Conservation (phyloP, 164 flowering plant species). For the Vitis labrusca region DNA sequence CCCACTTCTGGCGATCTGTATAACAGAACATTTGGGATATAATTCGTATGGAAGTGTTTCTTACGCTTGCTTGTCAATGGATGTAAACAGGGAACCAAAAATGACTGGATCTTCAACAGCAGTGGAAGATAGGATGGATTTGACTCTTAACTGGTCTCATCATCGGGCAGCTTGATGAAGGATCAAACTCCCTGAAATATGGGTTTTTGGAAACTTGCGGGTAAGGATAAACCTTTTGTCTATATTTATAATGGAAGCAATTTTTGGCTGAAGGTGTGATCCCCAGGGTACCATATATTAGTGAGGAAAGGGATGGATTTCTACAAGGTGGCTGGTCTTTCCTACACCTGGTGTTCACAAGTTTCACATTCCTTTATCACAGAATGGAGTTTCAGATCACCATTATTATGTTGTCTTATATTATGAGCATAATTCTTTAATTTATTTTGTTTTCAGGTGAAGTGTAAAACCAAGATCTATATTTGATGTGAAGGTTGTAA, state of each 20-base stretch:
- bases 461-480: too few species aligned
- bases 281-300: too few species aligned
- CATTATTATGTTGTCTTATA: too few species aligned
- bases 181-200: conserved; percentile 17
- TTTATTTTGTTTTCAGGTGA: too few species aligned
- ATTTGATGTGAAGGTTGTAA: too few species aligned
- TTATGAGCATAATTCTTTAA: too few species aligned
- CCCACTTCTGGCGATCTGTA: conserved; percentile 72
- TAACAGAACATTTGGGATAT: conserved; percentile 75
- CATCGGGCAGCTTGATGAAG: conserved; percentile 18
- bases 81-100: not conserved
- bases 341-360: too few species aligned
- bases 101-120: not conserved
- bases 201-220: conserved; percentile 20
- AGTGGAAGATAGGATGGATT: conserved; percentile 11
- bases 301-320: too few species aligned
- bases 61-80: conserved; percentile 1
- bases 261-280: not conserved
- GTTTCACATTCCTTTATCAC: not conserved
- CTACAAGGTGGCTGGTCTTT: too few species aligned
- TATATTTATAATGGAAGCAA: not conserved
- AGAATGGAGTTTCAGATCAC: too few species aligned
- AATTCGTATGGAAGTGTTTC: conserved; percentile 13
- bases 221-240: conserved; percentile 1
- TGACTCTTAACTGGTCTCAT: conserved; percentile 15